Conservation (phyloP, 352 stramenopile genomes). For the Phytophthora hibernalis region DNA sequence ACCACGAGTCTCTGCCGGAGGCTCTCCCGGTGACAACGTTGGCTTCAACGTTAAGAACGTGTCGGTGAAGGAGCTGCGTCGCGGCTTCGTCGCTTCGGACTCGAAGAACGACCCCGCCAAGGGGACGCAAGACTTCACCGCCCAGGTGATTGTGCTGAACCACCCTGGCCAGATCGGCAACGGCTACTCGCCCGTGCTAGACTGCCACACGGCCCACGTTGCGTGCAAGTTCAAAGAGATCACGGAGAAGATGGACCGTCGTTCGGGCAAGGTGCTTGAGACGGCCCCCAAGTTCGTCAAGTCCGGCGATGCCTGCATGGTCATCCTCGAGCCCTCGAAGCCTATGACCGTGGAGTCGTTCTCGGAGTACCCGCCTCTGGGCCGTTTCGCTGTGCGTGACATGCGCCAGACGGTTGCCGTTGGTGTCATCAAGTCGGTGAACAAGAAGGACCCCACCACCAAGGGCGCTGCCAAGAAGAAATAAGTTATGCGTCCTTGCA, state of each 20-base stretch:
- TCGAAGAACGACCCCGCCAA: slow-evolving; percentile 92
- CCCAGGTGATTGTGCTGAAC: slow-evolving; percentile 97
- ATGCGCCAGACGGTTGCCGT: slow-evolving; percentile 97
- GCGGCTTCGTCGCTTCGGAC: slow-evolving; percentile 96
- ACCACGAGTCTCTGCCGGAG: slow-evolving; percentile 94
- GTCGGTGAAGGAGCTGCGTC: slow-evolving; percentile 93
- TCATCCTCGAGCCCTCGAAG: slow-evolving; percentile 94
- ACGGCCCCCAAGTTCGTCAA: slow-evolving; percentile 95
- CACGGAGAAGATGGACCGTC: slow-evolving; percentile 96
- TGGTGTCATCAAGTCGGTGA: slow-evolving; percentile 96
- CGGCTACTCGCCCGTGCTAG: slow-evolving; percentile 96
- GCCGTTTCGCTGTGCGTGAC: slow-evolving; percentile 96
- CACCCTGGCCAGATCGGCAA: slow-evolving; percentile 93
- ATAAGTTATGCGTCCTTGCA: slow-evolving; percentile 22
- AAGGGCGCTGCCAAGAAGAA: slow-evolving; percentile 52
- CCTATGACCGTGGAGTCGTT: slow-evolving; percentile 97
- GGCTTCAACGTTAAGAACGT: slow-evolving; percentile 99
- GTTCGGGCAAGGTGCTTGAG: slow-evolving; percentile 95
- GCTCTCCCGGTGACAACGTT: slow-evolving; percentile 96
- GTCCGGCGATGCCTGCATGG: slow-evolving; percentile 96
- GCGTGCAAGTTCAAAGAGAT: slow-evolving; percentile 96
- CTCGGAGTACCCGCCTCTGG: slow-evolving; percentile 96
- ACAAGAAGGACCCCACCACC: slow-evolving; percentile 71
- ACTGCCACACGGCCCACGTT: slow-evolving; percentile 98
- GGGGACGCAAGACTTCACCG: slow-evolving; percentile 89